Conservation (phyloP, 2,329 filamentous ascomycete genomes). For the Aspergillus floridensis region DNA sequence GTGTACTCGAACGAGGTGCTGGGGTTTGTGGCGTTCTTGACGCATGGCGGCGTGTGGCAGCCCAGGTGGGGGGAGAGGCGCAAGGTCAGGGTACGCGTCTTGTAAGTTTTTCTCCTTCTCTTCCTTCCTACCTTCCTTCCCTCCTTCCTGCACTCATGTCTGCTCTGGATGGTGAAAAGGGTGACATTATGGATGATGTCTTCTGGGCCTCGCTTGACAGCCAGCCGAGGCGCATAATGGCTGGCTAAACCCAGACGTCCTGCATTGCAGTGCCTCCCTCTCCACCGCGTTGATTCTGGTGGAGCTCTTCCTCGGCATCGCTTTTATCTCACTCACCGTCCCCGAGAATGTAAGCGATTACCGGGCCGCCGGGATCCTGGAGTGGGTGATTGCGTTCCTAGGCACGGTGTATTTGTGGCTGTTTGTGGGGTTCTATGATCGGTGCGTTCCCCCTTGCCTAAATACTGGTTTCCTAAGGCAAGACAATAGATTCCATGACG, state of each 20-base stretch:
- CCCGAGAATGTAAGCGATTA: slow-evolving; percentile 13
- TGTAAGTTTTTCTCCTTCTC: slow-evolving; percentile 12
- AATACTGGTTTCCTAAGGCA: not conserved
- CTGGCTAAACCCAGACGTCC: not conserved
- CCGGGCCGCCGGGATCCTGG: slow-evolving; percentile 18
- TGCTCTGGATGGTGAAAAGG: not conserved
- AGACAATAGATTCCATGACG: too few relatives aligned
- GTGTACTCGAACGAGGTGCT: slow-evolving; percentile 23
- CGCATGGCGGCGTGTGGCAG: slow-evolving; percentile 15
- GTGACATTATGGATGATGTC: too few relatives aligned
- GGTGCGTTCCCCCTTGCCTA: not conserved
- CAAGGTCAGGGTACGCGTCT: slow-evolving; percentile 17
- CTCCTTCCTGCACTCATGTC: not conserved
- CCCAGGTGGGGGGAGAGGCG: slow-evolving; percentile 14
- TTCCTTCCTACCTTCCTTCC: not conserved
- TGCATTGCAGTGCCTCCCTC: slow-evolving; percentile 16
- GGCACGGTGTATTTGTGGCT: slow-evolving; percentile 22
- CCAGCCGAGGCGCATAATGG: not conserved
- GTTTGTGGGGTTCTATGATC: slow-evolving; percentile 22
- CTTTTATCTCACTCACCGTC: slow-evolving; percentile 19
- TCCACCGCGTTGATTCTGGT: slow-evolving; percentile 21
- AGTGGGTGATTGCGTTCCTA: slow-evolving; percentile 24
- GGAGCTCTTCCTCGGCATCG: slow-evolving; percentile 17
- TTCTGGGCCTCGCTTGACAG: too few relatives aligned
- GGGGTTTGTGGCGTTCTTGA: slow-evolving; percentile 16